These are phyloP conservation scores for Candida sphagnicola DNA, from an alignment of 805 yeast species.

Conservation along the genomic window DNA sequence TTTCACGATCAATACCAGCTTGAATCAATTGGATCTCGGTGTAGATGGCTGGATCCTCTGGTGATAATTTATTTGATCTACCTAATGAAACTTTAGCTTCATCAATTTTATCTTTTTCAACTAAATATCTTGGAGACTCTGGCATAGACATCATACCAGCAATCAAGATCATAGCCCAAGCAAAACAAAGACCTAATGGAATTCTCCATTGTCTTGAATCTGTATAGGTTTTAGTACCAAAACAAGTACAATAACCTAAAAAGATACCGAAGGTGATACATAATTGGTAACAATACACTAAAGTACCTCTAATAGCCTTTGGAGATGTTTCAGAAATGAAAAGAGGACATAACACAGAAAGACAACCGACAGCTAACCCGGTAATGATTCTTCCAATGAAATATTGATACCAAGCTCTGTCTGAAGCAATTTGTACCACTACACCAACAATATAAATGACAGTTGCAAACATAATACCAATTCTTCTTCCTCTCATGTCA, in stretches of 20 bases:
- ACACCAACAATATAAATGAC: slow-evolving; percentile 58
- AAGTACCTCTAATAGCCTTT: slow-evolving; percentile 64
- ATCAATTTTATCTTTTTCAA: slow-evolving; percentile 45
- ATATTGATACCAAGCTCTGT: slow-evolving; percentile 56
- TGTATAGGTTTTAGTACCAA: slow-evolving; percentile 48
- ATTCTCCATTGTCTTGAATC: slow-evolving; percentile 64
- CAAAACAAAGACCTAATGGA: slow-evolving; percentile 54
- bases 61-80: slow-evolving; percentile 50
- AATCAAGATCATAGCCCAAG: slow-evolving; percentile 49
- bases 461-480: slow-evolving; percentile 51
- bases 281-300: slow-evolving; percentile 67
- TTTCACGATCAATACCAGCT: slow-evolving; percentile 61
- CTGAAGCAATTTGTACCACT: slow-evolving; percentile 55
- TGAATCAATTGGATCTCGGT: slow-evolving; percentile 51
- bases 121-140: slow-evolving; percentile 65
- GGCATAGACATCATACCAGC: slow-evolving; percentile 58
- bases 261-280: slow-evolving; percentile 69
- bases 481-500: slow-evolving; percentile 59
- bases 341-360: slow-evolving; percentile 64
- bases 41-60: slow-evolving; percentile 52
- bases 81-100: slow-evolving; percentile 56
- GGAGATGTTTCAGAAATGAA: slow-evolving; percentile 71
- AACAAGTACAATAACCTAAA: slow-evolving; percentile 64
- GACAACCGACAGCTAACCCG: slow-evolving; percentile 72
- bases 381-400: slow-evolving; percentile 60